Evolutionary conservation across 1,139 yeast species (phyloP).

Genomic region (Candida sanyaensis): DNA sequence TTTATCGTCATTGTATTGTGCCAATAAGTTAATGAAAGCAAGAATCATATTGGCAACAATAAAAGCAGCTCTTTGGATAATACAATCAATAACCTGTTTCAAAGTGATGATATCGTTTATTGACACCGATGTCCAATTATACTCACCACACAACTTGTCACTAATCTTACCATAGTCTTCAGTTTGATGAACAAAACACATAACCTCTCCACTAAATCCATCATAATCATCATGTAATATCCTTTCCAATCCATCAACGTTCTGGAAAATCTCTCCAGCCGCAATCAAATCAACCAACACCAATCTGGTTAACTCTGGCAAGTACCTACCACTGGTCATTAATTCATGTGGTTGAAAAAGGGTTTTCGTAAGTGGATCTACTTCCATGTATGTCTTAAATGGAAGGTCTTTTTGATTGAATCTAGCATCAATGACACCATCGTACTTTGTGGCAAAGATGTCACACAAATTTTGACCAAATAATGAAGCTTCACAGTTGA

Average conservation of each 20-base stretch:
- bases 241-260: constrained; percentile 9
- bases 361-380: constrained; percentile 28
- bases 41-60: constrained; percentile 40
- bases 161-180: constrained; percentile 24
- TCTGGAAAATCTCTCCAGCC: constrained; percentile 31
- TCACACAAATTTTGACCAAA: constrained; percentile 37
- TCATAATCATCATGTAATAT: constrained; percentile 25
- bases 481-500: constrained; percentile 43
- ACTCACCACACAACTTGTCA: constrained; percentile 21
- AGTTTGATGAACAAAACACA: constrained; percentile 39
- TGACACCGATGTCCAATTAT: constrained; percentile 25
- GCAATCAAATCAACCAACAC: constrained; percentile 37
- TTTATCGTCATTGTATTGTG: constrained; percentile 24
- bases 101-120: constrained; percentile 28
- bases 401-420: constrained; percentile 22
- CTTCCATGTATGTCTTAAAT: constrained; percentile 36
- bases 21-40: constrained; percentile 36
- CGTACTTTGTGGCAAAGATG: constrained; percentile 38
- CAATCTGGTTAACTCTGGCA: constrained; percentile 53
- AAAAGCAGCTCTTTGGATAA: constrained; percentile 42
- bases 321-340: constrained; percentile 56
- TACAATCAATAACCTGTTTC: constrained; percentile 28
- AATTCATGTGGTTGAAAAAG: constrained; percentile 58
- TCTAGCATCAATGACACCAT: constrained; percentile 35
- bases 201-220: constrained; percentile 42